Base-by-base conservation (phyloP, 495 filamentous ascomycete species). In the Penicillium robsamsonii region DNA sequence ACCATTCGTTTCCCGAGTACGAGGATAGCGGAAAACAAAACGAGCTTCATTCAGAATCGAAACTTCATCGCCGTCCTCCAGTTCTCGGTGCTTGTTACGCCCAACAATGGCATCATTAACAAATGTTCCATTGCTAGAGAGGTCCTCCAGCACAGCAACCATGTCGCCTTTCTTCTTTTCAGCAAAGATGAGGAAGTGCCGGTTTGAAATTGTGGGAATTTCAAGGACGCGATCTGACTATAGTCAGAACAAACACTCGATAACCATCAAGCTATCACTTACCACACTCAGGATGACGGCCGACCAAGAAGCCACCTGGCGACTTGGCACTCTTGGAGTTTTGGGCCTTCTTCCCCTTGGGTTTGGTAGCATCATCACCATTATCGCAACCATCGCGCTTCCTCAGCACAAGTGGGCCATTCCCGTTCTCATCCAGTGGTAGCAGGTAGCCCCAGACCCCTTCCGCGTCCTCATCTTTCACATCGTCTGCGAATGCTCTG, bases 391-490 rank as follows among this genome's bases (percentile, higher is more conserved):
- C 74, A 42, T 76, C 75, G 25, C 91, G 79, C 59, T 80, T 87
- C 69, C 79, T 86, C 65, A 96, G 67, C 9, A 96, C 89, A 38
- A 95, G 75, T 24, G 84, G 75, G n/a, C 86, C 81, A 15, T 82
- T 85, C 47, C 86, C 81, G 37, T 80, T 79, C 29, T 82, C 78
- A 66, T 92, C 84, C 20, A 96, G 69, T 15, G 93, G 91, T 54
- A 96, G 81, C 5, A 98, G 76, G 60, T 98, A 98, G 12, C 94
- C 94, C 95, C 94, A 98, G 2, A 97, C 90, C 9, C 90, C 91
- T 64, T 96, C 91, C 18, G 84, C 90, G 52, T 66, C 62, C 61
- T 90, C 86, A 67, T 97, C 91, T 46, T 89, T 82, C 0, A 95
- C 90, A 40, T 92, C 90, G 48, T 90, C 85, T 8, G 88, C 87